Evolutionary conservation across 2,329 filamentous ascomycete genomes (phyloP).

Genomic region (Plenodomus lindquistii): DNA sequence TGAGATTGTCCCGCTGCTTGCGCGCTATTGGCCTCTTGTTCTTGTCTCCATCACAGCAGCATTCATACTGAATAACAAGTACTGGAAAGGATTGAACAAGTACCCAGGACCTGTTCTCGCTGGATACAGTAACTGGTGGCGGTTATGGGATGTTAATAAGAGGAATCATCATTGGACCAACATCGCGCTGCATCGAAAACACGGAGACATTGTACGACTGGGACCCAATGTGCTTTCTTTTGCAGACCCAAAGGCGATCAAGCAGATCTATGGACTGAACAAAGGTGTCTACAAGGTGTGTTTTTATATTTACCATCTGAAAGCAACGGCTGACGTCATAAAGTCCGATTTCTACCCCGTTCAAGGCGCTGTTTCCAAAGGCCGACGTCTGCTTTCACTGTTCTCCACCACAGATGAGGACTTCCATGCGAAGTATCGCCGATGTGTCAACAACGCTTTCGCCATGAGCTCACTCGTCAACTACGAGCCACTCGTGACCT

Average conservation of each 20-base stretch:
- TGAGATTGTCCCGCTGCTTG: conserved; percentile 39
- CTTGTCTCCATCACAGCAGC: conserved; percentile 36
- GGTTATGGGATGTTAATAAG: conserved; percentile 69
- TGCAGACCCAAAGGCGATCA: conserved; percentile 71
- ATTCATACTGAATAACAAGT: conserved; percentile 52
- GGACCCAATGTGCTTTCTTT: conserved; percentile 77
- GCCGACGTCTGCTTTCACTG: conserved; percentile 69
- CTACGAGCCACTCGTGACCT: conserved; percentile 80
- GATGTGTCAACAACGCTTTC: conserved; percentile 76
- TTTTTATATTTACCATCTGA: not conserved
- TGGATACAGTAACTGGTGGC: conserved; percentile 72
- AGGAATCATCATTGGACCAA: conserved; percentile 70
- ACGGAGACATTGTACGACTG: conserved; percentile 74
- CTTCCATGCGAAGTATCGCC: conserved; percentile 74
- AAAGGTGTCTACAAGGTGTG: conserved; percentile 77
- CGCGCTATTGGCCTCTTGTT: conserved; percentile 49
- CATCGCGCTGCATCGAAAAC: conserved; percentile 67
- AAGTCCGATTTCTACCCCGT: conserved; percentile 81
- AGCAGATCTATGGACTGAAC: conserved; percentile 78
- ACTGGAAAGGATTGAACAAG: conserved; percentile 63
- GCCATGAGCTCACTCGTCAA: conserved; percentile 76
- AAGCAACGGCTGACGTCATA: conserved; percentile 1
- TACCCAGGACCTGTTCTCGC: conserved; percentile 75
- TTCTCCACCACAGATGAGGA: conserved; percentile 77
- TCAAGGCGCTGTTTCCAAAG: conserved; percentile 72